Conservation (phyloP, 108 stramenopile species). For the Cyclotella choctawhatcheeana region DNA sequence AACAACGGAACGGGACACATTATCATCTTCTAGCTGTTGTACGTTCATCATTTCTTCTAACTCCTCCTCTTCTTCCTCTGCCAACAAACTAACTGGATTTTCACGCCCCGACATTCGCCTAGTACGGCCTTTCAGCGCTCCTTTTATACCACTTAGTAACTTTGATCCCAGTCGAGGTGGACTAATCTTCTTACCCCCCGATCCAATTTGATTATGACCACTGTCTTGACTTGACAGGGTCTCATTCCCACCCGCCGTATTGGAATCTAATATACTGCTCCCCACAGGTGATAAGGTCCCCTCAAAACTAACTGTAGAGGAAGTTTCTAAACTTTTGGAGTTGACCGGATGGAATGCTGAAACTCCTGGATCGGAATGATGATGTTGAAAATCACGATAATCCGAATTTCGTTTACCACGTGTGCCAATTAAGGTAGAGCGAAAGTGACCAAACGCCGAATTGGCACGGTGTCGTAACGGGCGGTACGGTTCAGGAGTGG, state of each 20-base stretch:
- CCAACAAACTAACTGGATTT: slow-evolving; percentile 29
- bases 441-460: slow-evolving; percentile 14
- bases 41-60: too few relatives aligned
- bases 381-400: background rate
- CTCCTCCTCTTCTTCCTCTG: slow-evolving; percentile 19
- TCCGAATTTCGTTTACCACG: too few relatives aligned
- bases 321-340: background rate
- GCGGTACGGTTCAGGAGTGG: slow-evolving; percentile 1
- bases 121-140: background rate
- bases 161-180: background rate
- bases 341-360: background rate
- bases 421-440: background rate
- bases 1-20: background rate
- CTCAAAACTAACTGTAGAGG: background rate
- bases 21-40: background rate
- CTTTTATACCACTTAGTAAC: background rate
- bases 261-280: too few relatives aligned
- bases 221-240: background rate
- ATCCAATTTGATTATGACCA: background rate
- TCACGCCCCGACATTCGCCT: slow-evolving; percentile 26
- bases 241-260: too few relatives aligned
- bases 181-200: background rate
- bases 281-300: background rate
- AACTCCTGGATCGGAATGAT: slow-evolving; percentile 5
- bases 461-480: slow-evolving; percentile 2